These are phyloP conservation scores for Botrytis sinoallii DNA, from an alignment of 2,329 filamentous ascomycete species.

Conservation along the genomic window DNA sequence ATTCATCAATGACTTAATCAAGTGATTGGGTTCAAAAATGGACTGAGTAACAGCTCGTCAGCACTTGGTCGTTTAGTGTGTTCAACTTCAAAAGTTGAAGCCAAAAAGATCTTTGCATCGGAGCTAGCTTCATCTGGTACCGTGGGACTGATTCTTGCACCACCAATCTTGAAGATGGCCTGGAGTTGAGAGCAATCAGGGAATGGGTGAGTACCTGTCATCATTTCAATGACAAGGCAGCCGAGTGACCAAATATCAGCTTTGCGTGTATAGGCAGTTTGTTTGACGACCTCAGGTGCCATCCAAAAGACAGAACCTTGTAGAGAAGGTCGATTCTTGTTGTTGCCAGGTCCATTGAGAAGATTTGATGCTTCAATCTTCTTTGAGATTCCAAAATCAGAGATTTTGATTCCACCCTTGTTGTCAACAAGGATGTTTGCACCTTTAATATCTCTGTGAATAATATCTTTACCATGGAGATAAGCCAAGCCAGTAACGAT, in stretches of 20 bases:
- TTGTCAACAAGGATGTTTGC: slow-evolving; percentile 99
- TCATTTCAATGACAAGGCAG: slow-evolving; percentile 98
- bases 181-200: slow-evolving; percentile 96
- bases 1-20: slow-evolving; percentile 33
- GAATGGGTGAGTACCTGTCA: slow-evolving; percentile 94
- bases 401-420: slow-evolving; percentile 98
- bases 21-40: slow-evolving; percentile 74
- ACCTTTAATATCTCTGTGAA: slow-evolving; percentile 98
- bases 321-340: slow-evolving; percentile 71
- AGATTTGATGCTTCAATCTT: slow-evolving; percentile 91
- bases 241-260: slow-evolving; percentile 98
- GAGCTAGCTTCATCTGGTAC: slow-evolving; percentile 83
- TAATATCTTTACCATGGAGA: slow-evolving; percentile 90
- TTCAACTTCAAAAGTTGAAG: slow-evolving; percentile 91
- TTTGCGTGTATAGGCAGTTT: slow-evolving; percentile 96
- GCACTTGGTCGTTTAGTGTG: slow-evolving; percentile 89
- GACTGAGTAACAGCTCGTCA: slow-evolving; percentile 81
- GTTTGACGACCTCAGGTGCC: slow-evolving; percentile 97
- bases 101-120: slow-evolving; percentile 80
- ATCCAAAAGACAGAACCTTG: slow-evolving; percentile 99
- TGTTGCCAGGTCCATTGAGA: slow-evolving; percentile 64
- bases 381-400: slow-evolving; percentile 98
- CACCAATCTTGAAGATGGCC: slow-evolving; percentile 97
- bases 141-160: slow-evolving; percentile 79
- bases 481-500: slow-evolving; percentile 92